Evolutionary conservation across 805 yeast genomes (phyloP), one percentile per base, ranked within the genome.

Genomic region (Kazachstania psychrophila): DNA sequence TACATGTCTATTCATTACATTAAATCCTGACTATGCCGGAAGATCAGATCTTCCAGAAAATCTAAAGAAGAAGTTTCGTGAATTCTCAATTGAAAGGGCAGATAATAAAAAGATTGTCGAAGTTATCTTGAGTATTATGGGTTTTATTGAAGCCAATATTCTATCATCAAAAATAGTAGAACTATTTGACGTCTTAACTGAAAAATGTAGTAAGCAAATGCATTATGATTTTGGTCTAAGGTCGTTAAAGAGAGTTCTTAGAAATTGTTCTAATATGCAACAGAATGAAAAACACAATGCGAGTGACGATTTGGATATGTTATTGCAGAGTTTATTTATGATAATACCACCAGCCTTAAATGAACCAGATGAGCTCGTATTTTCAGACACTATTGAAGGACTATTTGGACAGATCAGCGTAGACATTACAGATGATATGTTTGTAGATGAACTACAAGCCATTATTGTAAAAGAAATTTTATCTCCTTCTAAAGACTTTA

Each of bases 151-250:
- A 17, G 70, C 88, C 0, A 40, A 51, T 2, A 45, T 44, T 0
- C 47, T 79, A 4, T 61, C 95, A 0, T 17, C 36, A 3, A 56
- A 54, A 3, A 60, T 82, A 13, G 83, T 80, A 0, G 65, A 72
- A 0, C 66, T 84, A 22, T 79, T 85, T 43, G 42, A 42, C 1
- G 52, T 51, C 1, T 53, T 89, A n/a, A 50, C 55, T 2, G n/a
- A 12, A 0, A 34, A 40, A 0, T 57, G 75, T 10, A 67, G 82
- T 0, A 16, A 42, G 0, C 95, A 85, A 50, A 51, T 57, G 4
- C 96, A 89, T 52, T 89, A 89, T 48, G 96, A 89, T 50, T 89
- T 89, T 69, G 95, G 96, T 0, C 60, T 89, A 29, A 68, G 97
- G 41, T 78, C 95, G 0, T 56, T 89, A 39, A 89, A 88, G 50